These are phyloP conservation scores for Suhomyces coccinellae DNA, from an alignment of 1,139 yeast genomes.

Conservation along the genomic window DNA sequence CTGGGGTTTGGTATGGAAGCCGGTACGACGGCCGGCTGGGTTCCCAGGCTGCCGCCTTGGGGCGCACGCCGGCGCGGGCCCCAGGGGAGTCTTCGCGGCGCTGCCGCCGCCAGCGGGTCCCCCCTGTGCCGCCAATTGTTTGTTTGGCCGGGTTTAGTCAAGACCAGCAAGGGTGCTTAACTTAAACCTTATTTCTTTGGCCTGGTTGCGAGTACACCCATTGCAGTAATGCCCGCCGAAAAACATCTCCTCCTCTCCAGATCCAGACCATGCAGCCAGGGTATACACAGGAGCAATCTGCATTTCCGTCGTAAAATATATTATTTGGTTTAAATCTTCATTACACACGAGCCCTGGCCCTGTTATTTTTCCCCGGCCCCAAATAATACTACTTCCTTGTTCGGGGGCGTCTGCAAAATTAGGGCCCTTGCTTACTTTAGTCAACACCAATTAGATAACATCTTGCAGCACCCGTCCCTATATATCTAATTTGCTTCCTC, in stretches of 20 bases:
- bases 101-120: too few species aligned
- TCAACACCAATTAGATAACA: slow-evolving; percentile 2
- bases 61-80: too few species aligned
- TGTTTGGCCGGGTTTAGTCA: too few species aligned
- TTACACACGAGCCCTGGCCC: neutral
- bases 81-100: too few species aligned
- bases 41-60: too few species aligned
- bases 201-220: neutral
- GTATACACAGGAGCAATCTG: neutral
- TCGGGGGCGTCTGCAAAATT: slow-evolving; percentile 9
- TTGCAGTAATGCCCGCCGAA: slow-evolving; percentile 1
- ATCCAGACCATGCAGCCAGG: slow-evolving; percentile 2
- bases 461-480: slow-evolving; percentile 4
- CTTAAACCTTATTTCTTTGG: neutral
- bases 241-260: slow-evolving; percentile 1
- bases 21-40: neutral
- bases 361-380: neutral
- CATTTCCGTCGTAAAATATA: slow-evolving; percentile 7
- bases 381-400: slow-evolving; percentile 1
- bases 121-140: too few species aligned
- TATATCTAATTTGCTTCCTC: slow-evolving; percentile 3
- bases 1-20: neutral
- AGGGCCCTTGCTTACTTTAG: slow-evolving; percentile 3
- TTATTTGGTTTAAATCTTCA: neutral
- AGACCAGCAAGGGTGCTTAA: neutral